phyloP scores from a whole-genome alignment of 192 early-diverging fungal genomes.

The Coemansia sp. region DNA sequence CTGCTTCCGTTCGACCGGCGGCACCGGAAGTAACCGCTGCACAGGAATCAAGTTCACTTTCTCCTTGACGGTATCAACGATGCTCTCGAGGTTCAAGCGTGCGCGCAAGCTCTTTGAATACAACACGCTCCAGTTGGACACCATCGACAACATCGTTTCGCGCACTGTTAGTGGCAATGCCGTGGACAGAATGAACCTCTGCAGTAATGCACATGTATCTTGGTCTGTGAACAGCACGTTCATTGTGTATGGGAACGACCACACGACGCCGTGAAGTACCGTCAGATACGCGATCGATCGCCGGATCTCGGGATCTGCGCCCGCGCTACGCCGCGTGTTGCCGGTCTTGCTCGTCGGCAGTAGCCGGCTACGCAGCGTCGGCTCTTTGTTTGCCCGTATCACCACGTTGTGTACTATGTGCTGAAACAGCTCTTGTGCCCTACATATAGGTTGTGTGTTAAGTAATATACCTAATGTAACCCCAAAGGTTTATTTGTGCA shows the following conservation, averaged over 20 bases:
- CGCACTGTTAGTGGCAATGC: constrained; percentile 36
- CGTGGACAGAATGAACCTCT: constrained; percentile 24
- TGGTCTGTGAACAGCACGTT: constrained; percentile 25
- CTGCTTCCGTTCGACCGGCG: constrained; percentile 25
- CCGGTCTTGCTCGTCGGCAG: constrained; percentile 8
- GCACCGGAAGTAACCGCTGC: constrained; percentile 24
- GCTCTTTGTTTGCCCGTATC: constrained; percentile 16
- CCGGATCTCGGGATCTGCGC: constrained; percentile 15
- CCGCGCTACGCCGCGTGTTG: not conserved
- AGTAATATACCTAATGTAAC: not conserved
- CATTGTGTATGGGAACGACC: constrained; percentile 47
- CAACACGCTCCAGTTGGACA: constrained; percentile 48
- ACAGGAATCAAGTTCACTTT: constrained; percentile 23
- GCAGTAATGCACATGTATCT: constrained; percentile 16
- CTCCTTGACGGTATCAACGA: constrained; percentile 35
- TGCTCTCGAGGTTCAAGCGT: constrained; percentile 32
- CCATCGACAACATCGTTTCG: constrained; percentile 47
- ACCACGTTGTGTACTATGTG: constrained; percentile 34
- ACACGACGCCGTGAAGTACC: constrained; percentile 40
- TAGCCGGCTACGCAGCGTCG: constrained; percentile 34
- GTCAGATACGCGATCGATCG: constrained; percentile 35
- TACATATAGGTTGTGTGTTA: constrained; percentile 5
- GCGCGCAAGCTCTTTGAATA: constrained; percentile 24
- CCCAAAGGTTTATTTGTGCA: not conserved
- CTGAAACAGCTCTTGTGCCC: constrained; percentile 32